These are phyloP conservation scores for Candida easanensis DNA, from an alignment of 805 yeast genomes.

Conservation along the genomic window DNA sequence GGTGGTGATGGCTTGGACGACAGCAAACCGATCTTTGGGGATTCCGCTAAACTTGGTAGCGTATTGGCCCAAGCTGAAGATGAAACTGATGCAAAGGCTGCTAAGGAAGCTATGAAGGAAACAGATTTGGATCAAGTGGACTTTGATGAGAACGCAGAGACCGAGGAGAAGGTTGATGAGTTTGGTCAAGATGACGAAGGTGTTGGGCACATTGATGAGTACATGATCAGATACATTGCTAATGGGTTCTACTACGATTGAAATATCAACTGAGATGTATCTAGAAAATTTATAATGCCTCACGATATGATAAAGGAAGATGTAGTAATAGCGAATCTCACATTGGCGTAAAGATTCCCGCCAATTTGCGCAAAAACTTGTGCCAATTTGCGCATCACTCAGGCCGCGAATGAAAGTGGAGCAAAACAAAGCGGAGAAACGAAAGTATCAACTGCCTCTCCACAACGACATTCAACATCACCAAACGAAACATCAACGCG, in stretches of 20 bases:
- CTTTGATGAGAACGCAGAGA: conserved; percentile 46
- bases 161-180: conserved; percentile 42
- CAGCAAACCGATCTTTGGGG: conserved; percentile 33
- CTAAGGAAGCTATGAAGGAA: conserved; percentile 83
- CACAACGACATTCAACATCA: not conserved
- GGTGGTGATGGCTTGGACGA: conserved; percentile 27
- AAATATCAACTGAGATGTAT: no score
- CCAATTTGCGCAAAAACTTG: no score
- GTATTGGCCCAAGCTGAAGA: conserved; percentile 92
- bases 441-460: not conserved
- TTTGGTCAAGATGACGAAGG: conserved; percentile 40
- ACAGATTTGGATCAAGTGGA: conserved; percentile 83
- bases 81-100: conserved; percentile 87
- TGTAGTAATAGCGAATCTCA: no score
- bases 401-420: not conserved
- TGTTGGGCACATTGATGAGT: conserved; percentile 88
- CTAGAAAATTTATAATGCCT: no score
- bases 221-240: conserved; percentile 89
- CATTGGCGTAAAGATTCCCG: no score
- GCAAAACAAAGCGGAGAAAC: not conserved
- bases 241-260: conserved; percentile 64
- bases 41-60: conserved; percentile 44
- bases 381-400: no score
- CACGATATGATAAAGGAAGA: no score
- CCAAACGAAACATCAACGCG: not conserved